Conservation (phyloP, 1,284 basidiomycete species). For the Sporisorium graminicola region DNA sequence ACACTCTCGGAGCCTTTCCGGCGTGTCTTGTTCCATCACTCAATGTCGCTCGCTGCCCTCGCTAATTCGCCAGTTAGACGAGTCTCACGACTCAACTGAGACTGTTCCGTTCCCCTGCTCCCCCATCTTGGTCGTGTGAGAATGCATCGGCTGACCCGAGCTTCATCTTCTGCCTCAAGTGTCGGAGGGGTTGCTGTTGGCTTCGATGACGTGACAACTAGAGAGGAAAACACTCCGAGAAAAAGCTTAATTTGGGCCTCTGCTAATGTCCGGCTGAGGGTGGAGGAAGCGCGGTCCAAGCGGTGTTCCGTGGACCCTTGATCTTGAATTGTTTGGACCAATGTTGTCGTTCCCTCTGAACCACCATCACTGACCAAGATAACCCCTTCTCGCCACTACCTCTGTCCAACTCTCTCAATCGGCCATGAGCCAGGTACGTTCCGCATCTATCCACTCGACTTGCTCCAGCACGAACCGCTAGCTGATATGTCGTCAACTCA, state of each 20-base stretch:
- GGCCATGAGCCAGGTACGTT: constrained; percentile 2
- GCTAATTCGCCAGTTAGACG: no score
- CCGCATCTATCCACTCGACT: neutral
- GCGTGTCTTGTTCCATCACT: neutral
- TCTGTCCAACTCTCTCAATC: no score
- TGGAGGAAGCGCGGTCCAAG: constrained; percentile 9
- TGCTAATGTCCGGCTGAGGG: neutral
- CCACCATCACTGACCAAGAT: neutral
- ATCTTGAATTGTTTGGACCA: neutral
- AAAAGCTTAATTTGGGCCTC: neutral
- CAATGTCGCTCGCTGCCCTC: neutral
- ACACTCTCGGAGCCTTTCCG: neutral
- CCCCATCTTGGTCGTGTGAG: no score
- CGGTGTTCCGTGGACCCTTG: neutral
- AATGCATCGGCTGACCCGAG: no score
- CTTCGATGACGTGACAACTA: neutral
- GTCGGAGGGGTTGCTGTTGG: neutral
- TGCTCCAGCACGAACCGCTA: neutral
- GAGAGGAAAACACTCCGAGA: neutral
- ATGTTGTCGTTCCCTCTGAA: neutral
- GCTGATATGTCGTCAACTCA: neutral
- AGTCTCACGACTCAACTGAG: no score
- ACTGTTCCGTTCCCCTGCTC: no score
- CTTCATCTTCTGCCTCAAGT: neutral
- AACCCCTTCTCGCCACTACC: neutral